Evolutionary conservation across 176 grass and related monocot genomes (phyloP).

Genomic region (Ananas comosus): DNA sequence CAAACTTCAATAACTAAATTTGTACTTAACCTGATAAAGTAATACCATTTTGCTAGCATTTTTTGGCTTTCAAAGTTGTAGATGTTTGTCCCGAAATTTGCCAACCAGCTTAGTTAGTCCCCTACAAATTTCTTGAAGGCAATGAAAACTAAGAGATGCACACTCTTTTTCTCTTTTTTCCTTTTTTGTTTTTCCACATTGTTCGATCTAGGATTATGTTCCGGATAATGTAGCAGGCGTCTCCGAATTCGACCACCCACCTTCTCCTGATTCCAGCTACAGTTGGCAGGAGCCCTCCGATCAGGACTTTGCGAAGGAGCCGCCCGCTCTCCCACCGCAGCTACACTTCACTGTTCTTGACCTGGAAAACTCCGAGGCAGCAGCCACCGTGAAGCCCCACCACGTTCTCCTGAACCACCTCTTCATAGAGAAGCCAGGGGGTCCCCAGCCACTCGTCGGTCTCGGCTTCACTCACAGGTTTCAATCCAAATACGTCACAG

Average conservation of each 20-base stretch:
- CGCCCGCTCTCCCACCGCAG: conserved; percentile 54
- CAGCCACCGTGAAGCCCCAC: conserved; percentile 52
- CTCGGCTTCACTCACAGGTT: conserved; percentile 95
- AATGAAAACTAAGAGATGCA: background rate
- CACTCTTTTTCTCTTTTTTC: background rate
- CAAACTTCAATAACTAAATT: background rate
- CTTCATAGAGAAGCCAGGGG: conserved; percentile 84
- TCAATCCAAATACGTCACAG: conserved; percentile 85
- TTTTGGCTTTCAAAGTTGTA: too few species aligned
- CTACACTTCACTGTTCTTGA: conserved; percentile 43
- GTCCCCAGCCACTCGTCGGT: conserved; percentile 58
- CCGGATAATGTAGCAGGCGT: conserved; percentile 73
- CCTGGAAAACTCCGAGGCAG: conserved; percentile 33
- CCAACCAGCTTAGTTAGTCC: too few species aligned
- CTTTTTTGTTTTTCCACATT: background rate
- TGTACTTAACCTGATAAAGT: too few species aligned
- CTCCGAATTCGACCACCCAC: conserved; percentile 55
- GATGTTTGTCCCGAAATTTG: too few species aligned
- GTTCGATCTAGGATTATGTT: conserved; percentile 43
- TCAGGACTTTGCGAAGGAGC: conserved; percentile 73
- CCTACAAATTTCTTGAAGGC: background rate
- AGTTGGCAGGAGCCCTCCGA: conserved; percentile 41
- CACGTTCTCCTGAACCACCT: conserved; percentile 96
- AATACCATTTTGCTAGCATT: too few species aligned
- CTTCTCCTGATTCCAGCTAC: conserved; percentile 68